Evolutionary conservation across 768 basidiomycete species (phyloP).

Genomic region (Psilocybe subaeruginosa): DNA sequence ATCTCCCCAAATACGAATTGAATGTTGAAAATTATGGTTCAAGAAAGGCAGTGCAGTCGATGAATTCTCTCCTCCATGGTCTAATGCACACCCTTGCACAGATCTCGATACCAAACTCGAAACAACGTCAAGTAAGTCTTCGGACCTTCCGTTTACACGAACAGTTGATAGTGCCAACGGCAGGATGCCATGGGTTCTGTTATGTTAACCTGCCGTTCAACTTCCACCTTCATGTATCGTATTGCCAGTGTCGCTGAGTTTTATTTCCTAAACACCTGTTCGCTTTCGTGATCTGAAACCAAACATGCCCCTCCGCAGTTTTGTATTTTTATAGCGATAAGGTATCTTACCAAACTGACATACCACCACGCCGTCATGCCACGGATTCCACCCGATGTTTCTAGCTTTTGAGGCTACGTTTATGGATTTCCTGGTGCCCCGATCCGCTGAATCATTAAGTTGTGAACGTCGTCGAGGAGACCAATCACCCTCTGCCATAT

Average conservation of each 20-base stretch:
- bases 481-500: too few relatives aligned
- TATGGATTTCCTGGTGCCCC: too few relatives aligned
- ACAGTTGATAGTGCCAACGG: background rate
- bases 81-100: background rate
- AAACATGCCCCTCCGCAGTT: background rate
- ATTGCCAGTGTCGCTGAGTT: slow-evolving; percentile 5
- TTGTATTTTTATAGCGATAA: background rate
- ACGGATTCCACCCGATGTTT: too few relatives aligned
- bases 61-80: background rate
- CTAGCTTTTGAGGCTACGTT: too few relatives aligned
- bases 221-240: background rate
- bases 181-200: background rate
- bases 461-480: too few relatives aligned
- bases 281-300: slow-evolving; percentile 7
- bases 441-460: too few relatives aligned
- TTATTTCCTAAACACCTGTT: slow-evolving; percentile 2
- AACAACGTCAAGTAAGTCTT: background rate
- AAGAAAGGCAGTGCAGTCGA: background rate
- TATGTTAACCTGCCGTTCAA: background rate
- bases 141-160: background rate
- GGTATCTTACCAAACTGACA: background rate
- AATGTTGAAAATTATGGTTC: background rate
- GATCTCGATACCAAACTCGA: background rate
- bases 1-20: slow-evolving; percentile 3
- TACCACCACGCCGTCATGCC: too few relatives aligned